Base-by-base conservation (phyloP, 192 early-diverging fungal species). In the Coemansia javaensis region DNA sequence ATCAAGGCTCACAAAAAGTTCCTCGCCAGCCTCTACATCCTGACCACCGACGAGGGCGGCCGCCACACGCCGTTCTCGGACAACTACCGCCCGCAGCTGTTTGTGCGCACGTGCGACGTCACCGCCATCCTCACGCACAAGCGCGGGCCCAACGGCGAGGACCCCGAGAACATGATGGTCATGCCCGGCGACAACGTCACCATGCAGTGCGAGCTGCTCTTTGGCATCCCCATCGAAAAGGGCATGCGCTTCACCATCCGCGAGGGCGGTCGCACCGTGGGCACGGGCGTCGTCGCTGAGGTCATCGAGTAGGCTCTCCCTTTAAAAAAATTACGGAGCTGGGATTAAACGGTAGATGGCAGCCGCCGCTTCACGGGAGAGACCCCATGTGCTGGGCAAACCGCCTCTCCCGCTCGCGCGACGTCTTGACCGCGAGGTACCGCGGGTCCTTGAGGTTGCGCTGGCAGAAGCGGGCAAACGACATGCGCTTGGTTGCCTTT, bases 31-130 rank as follows among this genome's bases (percentile, higher is more conserved):
- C 66, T 96, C 23, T 99, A 99, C 66, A 80, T 97, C 33, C 85
- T 99, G 50, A 92, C 90, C 62, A 93, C 93, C 81, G 96, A 96
- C 27, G 94, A 99, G 77, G 94, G 94, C 63, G 96, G 96, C 52
- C 88, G 96, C 39, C 94, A 99, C 75, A 96, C 96, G 55, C 88
- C 88, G 31, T 99, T 99, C 65, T 82, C 90, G 16, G 87, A 94
- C 75, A 94, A 96, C 84, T 99, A 99, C 84, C 80, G 88, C 41
- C 96, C 94, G 16, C 91, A 95, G 66, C 75, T 99, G 78, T 97
- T 89, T 70, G 81, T 94, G 49, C 88, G 93, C 40, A 96, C 96
- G n/a, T 83, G 88, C 50, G 96, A 99, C 71, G 87, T 97, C 58
- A 90, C 94, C 14, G 93, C 88, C 32, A 81, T 81, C 14, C 79